phyloP scores from a whole-genome alignment of 2,329 filamentous ascomycete species.

The Diplocarpon mali region DNA sequence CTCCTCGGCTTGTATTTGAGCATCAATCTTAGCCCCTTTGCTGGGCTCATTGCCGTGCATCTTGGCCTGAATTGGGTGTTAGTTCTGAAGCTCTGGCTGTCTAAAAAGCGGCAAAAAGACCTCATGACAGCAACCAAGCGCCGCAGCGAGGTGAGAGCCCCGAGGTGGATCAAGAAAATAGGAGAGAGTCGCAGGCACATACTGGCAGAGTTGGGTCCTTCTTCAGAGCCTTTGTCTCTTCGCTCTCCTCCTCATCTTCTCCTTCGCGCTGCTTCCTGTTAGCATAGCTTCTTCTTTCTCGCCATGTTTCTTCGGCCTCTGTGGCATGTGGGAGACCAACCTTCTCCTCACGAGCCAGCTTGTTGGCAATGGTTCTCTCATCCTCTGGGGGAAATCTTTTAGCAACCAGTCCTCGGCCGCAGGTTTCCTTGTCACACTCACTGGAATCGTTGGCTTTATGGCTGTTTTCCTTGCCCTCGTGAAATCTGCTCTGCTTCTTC shows the following conservation, averaged over 20 bases:
- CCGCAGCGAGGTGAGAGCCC: neutral
- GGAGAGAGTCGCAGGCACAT: conserved; percentile 23
- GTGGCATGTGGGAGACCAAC: conserved; percentile 13
- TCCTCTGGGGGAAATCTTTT: conserved; percentile 41
- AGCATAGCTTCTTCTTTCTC: conserved; percentile 1
- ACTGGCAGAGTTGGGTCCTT: conserved; percentile 48
- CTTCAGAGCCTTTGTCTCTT: conserved; percentile 21
- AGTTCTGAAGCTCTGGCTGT: neutral
- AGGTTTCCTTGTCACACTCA: conserved; percentile 31
- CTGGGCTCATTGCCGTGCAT: conserved; percentile 64
- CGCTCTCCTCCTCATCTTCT: conserved; percentile 33
- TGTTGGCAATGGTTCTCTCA: conserved; percentile 60
- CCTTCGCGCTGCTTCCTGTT: conserved; percentile 27
- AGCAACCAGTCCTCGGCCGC: neutral
- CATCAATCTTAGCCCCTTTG: conserved; percentile 60
- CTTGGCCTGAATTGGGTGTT: conserved; percentile 36
- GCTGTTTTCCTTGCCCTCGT: conserved; percentile 61
- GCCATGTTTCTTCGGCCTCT: neutral
- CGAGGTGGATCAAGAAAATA: too few relatives aligned
- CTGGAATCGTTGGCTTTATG: conserved; percentile 63
- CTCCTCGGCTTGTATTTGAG: conserved; percentile 57
- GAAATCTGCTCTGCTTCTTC: conserved; percentile 46
- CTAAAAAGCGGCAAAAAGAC: neutral
- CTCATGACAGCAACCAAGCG: neutral
- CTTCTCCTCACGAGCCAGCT: conserved; percentile 51